A percentile compares a stretch with the other conserved stretches of the same genome.
phyloP scores from a whole-genome alignment of 2,329 filamentous ascomycete genomes.

The Colletotrichum neosansevieriae region DNA sequence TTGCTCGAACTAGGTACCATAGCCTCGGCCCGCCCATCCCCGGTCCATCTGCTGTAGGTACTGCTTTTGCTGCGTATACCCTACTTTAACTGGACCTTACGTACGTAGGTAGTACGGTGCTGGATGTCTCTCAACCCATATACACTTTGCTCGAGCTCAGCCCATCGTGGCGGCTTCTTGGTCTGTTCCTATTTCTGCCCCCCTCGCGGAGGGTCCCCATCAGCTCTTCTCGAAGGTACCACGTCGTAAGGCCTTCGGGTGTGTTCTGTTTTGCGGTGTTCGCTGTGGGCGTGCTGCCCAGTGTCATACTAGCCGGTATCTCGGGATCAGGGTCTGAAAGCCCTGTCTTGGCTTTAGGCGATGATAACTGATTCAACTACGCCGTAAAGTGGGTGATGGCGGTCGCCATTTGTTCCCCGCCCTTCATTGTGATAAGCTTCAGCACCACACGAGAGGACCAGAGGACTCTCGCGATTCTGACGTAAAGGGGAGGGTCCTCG shows the following conservation, averaged over 20 bases:
- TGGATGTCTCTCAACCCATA: neutral
- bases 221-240: neutral
- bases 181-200: neutral
- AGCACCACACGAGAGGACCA: neutral
- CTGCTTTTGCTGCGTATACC: neutral
- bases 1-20: slow-evolving; percentile 17
- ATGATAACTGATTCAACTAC: neutral
- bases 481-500: neutral
- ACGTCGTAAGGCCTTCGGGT: neutral
- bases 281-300: slow-evolving; percentile 7
- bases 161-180: slow-evolving; percentile 1
- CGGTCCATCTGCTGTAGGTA: neutral
- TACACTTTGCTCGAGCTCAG: slow-evolving; percentile 16
- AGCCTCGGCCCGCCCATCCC: slow-evolving; percentile 22
- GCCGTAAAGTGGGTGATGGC: slow-evolving; percentile 11
- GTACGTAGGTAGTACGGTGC: too few species aligned
- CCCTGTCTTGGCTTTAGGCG: slow-evolving; percentile 9
- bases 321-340: slow-evolving; percentile 18
- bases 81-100: too few species aligned
- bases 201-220: neutral
- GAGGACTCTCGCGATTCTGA: neutral
- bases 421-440: slow-evolving; percentile 8
- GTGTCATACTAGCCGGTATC: slow-evolving; percentile 14
- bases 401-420: slow-evolving; percentile 6
- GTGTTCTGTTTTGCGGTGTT: neutral